Base-by-base conservation (phyloP, 2,329 filamentous ascomycete species). In the Diaporthe sp. region DNA sequence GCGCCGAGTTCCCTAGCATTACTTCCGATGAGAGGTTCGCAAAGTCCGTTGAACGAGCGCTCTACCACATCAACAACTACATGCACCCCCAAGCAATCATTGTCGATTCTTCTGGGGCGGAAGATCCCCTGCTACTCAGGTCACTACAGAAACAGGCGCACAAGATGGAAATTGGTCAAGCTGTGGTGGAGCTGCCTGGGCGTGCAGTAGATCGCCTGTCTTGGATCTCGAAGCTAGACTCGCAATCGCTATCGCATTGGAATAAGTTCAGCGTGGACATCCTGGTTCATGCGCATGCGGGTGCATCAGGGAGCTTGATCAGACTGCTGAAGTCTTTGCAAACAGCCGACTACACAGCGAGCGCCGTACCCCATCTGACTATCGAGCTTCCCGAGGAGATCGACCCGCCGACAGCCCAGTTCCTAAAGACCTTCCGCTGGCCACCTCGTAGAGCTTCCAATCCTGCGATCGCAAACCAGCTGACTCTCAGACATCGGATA, bases 201-300 rank as follows among this genome's bases (percentile, higher is more conserved):
- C 86, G 89, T 71, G 87, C 89, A 2, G 87, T 88, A 35, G 90
- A 92, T 71, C 88, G 90, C 50, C 88, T 96, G 47, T 85, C 90
- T 76, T 98, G 96, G 95, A 86, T 98, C 53, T 91, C 94, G 0
- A 91, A 92, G 76, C 87, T 98, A 17, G 94, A 97, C 7, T 53
- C 74, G 10, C 35, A 58, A 42, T 74, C 74, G 4, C 55, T 75
- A 19, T 58, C 56, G 19, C 44, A 73, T 7, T 98, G 96, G 96
- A 92, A 96, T 81, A 89, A 91, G 61, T 87, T 94, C 7, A 91
- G 88, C 50, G 88, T 98, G 75, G 95, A 98, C 77, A 94, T 99
- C 70, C 82, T 98, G 17, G 90, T 98, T 12, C 94, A 97, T 74
- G 94, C 94, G 1, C 89, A 92, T 9, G 85, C 91, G 4, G 88